These are phyloP conservation scores for Trematosphaeria pertusa DNA, from an alignment of 2,329 filamentous ascomycete species.

Conservation along the genomic window DNA sequence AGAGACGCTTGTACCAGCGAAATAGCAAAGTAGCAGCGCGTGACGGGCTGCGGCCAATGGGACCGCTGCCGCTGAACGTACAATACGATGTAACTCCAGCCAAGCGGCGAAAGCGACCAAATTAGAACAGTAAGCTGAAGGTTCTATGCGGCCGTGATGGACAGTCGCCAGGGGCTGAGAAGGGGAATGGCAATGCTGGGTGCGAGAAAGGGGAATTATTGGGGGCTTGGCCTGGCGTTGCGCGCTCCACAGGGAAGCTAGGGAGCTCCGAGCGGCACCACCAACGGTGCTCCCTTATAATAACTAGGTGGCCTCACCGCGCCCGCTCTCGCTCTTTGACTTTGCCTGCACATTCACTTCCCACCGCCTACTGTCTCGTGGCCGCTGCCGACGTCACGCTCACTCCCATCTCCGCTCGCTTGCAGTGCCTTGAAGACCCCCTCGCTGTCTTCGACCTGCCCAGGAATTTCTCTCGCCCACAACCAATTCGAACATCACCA, in stretches of 20 bases:
- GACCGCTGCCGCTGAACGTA: slow-evolving; percentile 6
- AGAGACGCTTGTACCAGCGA: slow-evolving; percentile 20
- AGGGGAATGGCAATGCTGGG: too few species aligned
- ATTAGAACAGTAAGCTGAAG: slow-evolving; percentile 33
- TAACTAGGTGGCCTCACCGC: slow-evolving; percentile 37
- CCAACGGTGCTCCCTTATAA: slow-evolving; percentile 18
- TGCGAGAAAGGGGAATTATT: slow-evolving; percentile 20
- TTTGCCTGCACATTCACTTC: slow-evolving; percentile 21
- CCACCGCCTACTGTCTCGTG: slow-evolving; percentile 12
- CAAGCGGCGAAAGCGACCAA: slow-evolving; percentile 18
- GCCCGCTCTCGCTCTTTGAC: slow-evolving; percentile 26
- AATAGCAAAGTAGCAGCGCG: slow-evolving; percentile 22
- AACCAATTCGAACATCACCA: slow-evolving; percentile 21
- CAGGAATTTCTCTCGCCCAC: slow-evolving; percentile 11
- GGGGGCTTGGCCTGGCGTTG: slow-evolving; percentile 16
- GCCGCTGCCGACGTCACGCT: slow-evolving; percentile 6
- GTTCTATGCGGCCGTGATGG: slow-evolving; percentile 4
- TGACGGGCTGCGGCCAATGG: slow-evolving; percentile 31
- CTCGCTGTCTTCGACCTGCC: slow-evolving; percentile 20
- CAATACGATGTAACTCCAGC: slow-evolving; percentile 31
- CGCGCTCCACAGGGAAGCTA: too few species aligned
- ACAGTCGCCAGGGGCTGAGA: slow-evolving; percentile 26
- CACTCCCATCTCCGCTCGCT: slow-evolving; percentile 15
- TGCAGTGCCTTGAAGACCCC: slow-evolving; percentile 18
- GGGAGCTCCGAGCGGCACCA: slow-evolving; percentile 27